Conservation (phyloP, 768 basidiomycete species). For the Nidula microcarpa region DNA sequence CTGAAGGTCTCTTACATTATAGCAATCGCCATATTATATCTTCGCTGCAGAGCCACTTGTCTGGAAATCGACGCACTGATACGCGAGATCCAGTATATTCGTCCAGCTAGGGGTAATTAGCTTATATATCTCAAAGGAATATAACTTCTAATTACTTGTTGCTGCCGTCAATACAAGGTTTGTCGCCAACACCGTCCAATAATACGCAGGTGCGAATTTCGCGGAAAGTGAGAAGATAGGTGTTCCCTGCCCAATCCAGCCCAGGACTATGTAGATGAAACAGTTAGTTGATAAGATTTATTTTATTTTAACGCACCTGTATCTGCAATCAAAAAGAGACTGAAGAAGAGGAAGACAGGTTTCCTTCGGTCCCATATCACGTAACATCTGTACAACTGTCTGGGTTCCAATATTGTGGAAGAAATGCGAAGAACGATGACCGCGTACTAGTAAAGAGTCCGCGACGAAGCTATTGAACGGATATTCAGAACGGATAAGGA, state of each 20-base stretch:
- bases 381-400: slow-evolving; percentile 3
- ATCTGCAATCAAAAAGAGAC: slow-evolving; percentile 10
- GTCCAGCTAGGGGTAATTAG: slow-evolving; percentile 6
- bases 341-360: slow-evolving; percentile 6
- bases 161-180: slow-evolving; percentile 17
- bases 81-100: slow-evolving; percentile 16
- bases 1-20: slow-evolving; percentile 7
- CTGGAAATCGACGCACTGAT: slow-evolving; percentile 3
- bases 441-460: slow-evolving; percentile 4
- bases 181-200: slow-evolving; percentile 19
- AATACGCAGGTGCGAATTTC: slow-evolving; percentile 10
- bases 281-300: background rate
- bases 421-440: background rate
- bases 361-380: slow-evolving; percentile 14
- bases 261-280: slow-evolving; percentile 11
- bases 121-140: background rate
- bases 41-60: background rate
- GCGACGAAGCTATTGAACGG: slow-evolving; percentile 3
- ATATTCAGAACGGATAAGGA: background rate
- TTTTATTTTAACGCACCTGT: slow-evolving; percentile 6
- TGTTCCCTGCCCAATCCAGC: slow-evolving; percentile 8
- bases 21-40: slow-evolving; percentile 9
- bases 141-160: slow-evolving; percentile 12
- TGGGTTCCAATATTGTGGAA: background rate
- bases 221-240: background rate